Evolutionary conservation across 768 basidiomycete species (phyloP).

Genomic region (Boletus reticuloceps): DNA sequence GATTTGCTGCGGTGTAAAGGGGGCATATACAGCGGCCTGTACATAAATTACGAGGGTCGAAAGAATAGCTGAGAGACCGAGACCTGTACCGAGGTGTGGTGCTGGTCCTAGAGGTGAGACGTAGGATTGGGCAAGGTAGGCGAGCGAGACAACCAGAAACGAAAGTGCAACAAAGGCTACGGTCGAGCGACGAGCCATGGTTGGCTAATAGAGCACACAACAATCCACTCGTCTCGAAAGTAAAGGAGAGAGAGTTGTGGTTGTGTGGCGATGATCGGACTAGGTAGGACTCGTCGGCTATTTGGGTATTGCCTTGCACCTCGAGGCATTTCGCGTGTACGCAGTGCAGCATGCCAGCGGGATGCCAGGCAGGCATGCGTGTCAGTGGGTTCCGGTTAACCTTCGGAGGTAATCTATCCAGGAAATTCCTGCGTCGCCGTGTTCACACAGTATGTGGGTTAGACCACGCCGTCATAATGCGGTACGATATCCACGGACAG

Average conservation of each 20-base stretch:
- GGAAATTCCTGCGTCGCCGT: neutral
- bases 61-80: slow-evolving; percentile 18
- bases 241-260: neutral
- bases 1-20: slow-evolving; percentile 20
- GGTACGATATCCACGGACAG: neutral
- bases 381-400: slow-evolving; percentile 1
- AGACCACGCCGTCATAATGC: neutral
- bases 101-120: slow-evolving; percentile 32
- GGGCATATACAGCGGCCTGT: slow-evolving; percentile 18
- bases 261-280: slow-evolving; percentile 3
- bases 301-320: slow-evolving; percentile 13
- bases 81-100: slow-evolving; percentile 28
- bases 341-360: slow-evolving; percentile 16
- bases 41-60: slow-evolving; percentile 27
- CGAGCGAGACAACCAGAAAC: slow-evolving; percentile 29
- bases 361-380: slow-evolving; percentile 11
- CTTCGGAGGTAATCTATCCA: neutral
- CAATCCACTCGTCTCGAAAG: slow-evolving; percentile 4
- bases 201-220: neutral
- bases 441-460: neutral
- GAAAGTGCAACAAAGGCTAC: slow-evolving; percentile 20
- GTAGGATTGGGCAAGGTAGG: slow-evolving; percentile 30
- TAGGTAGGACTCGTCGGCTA: slow-evolving; percentile 14
- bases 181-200: slow-evolving; percentile 26
- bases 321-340: slow-evolving; percentile 27